phyloP scores from a whole-genome alignment of 768 basidiomycete species.

The Dacryopinax spathularia region DNA sequence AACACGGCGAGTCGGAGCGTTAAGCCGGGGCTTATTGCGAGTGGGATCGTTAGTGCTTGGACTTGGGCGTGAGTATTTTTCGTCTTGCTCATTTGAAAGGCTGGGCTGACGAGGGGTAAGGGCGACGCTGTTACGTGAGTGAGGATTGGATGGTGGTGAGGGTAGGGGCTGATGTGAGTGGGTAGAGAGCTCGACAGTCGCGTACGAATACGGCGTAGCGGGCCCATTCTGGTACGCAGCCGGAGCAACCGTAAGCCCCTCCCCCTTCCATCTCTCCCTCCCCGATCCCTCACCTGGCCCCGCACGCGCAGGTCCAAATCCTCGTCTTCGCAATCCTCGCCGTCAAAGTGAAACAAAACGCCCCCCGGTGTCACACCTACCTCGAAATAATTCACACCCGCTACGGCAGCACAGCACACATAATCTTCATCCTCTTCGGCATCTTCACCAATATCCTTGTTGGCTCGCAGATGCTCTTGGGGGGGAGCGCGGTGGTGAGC shows the following conservation, averaged over 20 bases:
- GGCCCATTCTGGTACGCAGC: conserved; percentile 88
- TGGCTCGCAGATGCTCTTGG: conserved; percentile 69
- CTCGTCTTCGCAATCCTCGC: conserved; percentile 85
- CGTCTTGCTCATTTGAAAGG: too few species aligned
- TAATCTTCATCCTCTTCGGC: conserved; percentile 84
- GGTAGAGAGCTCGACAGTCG: conserved; percentile 54
- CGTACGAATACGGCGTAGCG: conserved; percentile 72
- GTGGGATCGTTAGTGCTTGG: conserved; percentile 88
- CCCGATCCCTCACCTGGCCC: not conserved
- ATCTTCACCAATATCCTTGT: conserved; percentile 84
- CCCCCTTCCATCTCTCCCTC: not conserved
- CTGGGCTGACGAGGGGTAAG: too few species aligned
- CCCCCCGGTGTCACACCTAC: conserved; percentile 78
- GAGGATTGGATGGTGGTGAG: too few species aligned
- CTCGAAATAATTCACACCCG: conserved; percentile 68
- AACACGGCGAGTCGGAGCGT: conserved; percentile 68
- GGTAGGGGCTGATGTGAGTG: not conserved
- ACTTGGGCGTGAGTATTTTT: conserved; percentile 48
- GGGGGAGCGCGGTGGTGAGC: conserved; percentile 76
- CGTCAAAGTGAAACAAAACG: conserved; percentile 82
- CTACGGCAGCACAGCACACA: conserved; percentile 70
- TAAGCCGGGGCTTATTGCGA: conserved; percentile 83
- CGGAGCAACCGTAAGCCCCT: conserved; percentile 57
- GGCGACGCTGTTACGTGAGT: too few species aligned
- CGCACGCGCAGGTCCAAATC: conserved; percentile 28